Evolutionary conservation across 2,329 filamentous ascomycete species (phyloP), one percentile per base, ranked within the genome.

Genomic region (Dothideomycetes sp.): DNA sequence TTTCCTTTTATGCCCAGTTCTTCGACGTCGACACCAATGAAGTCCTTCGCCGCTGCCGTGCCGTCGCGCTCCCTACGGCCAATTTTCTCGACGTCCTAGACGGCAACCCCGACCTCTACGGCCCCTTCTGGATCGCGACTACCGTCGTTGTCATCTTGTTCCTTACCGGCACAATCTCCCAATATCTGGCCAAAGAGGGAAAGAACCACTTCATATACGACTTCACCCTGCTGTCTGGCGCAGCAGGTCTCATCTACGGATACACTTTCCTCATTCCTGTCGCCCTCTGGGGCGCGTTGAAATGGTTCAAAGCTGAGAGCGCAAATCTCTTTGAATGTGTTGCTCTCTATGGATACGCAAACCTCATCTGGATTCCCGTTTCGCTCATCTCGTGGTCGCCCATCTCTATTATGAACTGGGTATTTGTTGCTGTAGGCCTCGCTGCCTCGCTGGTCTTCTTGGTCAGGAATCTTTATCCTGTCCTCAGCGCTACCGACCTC

Each of bases 71-170:
- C 63, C 91, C 91, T 32, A 80, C 86, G 48, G 82, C 82, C 44
- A 95, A 94, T 69, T 98, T 98, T 65, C 80, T 98, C 48, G 91
- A 98, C 58, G 86, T 96, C 24, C 74, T 98, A 19, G 91, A 98
- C 60, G 91, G 91, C 15, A 96, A 96, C 61, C 85, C 91, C 1
- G 91, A 98, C 58, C 69, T 98, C 23, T 98, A 98, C 69, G 89
- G 89, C 1, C 91, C 91, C 1, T 87, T 96, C 59, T 98, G 91
- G 91, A 96, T 98, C 65, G 91, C 91, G 8, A 96, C 91, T 1
- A 96, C 91, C 1, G 91, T 98, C 8, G 82, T 98, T 10, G 75
- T 98, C 48, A 96, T 98, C 45, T 67, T 98, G 22, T 98, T 98
- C 64, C 62, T 98, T 31, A 91, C 89, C 1, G 91, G 91, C 10